These are phyloP conservation scores for Stevia rebaudiana DNA, from an alignment of 140 eudicot species.

Conservation along the genomic window DNA sequence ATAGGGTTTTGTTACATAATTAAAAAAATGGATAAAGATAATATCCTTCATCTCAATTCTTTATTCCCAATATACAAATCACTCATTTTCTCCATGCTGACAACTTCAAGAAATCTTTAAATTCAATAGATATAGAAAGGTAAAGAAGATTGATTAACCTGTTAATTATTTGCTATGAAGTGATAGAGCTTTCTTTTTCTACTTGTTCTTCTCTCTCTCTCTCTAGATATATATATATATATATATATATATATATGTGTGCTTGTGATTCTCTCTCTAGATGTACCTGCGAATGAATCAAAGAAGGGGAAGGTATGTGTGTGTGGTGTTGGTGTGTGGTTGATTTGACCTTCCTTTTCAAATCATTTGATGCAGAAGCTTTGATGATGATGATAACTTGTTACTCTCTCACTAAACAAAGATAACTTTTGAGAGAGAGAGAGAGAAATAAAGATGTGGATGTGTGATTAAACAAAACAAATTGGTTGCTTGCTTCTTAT, in stretches of 20 bases:
- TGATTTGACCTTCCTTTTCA: slow-evolving; percentile 74
- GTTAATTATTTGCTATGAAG: slow-evolving; percentile 7
- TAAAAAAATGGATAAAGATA: slow-evolving; percentile 30
- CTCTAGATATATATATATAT: not conserved
- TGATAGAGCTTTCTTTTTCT: slow-evolving; percentile 18
- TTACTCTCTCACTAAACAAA: slow-evolving; percentile 22
- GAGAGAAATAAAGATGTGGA: slow-evolving; percentile 37
- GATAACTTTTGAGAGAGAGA: slow-evolving; percentile 26
- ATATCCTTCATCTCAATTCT: slow-evolving; percentile 23
- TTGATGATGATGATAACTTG: slow-evolving; percentile 27
- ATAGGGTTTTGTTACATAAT: not conserved
- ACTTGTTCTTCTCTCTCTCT: not conserved
- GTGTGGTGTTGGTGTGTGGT: slow-evolving; percentile 19
- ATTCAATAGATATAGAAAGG: slow-evolving; percentile 2
- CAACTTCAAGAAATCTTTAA: slow-evolving; percentile 11
- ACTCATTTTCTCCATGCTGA: slow-evolving; percentile 5
- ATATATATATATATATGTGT: too few relatives aligned
- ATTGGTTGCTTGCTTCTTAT: slow-evolving; percentile 21
- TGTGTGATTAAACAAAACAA: slow-evolving; percentile 38
- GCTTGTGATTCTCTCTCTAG: slow-evolving; percentile 3
- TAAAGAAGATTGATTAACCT: not conserved
- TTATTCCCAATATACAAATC: slow-evolving; percentile 26
- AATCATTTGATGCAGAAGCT: slow-evolving; percentile 57
- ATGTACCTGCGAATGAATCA: slow-evolving; percentile 46
- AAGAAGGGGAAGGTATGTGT: slow-evolving; percentile 36